Percentiles rank a stretch among this genome's conserved stretches.
These are phyloP conservation scores for Salvia miltiorrhiza DNA, from an alignment of 257 asterid species.

Conservation along the genomic window DNA sequence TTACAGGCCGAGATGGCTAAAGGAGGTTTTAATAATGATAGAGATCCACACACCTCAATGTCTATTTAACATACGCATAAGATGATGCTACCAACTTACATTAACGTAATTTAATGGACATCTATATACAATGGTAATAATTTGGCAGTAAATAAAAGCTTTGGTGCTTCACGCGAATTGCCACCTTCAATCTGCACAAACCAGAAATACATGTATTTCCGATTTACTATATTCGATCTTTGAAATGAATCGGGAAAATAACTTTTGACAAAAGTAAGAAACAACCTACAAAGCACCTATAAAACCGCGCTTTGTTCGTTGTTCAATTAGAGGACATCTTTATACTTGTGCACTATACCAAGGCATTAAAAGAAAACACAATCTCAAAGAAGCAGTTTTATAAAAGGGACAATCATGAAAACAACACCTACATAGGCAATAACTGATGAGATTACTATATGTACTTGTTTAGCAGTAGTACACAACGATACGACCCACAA, in stretches of 20 bases:
- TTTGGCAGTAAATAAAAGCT: background rate
- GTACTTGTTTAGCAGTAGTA: background rate
- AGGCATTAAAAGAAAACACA: background rate
- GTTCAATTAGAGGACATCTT: background rate
- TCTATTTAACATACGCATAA: background rate
- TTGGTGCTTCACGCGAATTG: background rate
- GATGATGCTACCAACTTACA: background rate
- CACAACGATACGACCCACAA: background rate
- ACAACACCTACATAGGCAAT: background rate
- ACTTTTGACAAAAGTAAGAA: background rate
- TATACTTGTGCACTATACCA: background rate
- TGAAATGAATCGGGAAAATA: background rate
- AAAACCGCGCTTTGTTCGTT: background rate
- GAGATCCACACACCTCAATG: background rate
- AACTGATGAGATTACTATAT: background rate
- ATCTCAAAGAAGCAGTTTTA: background rate
- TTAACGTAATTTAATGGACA: background rate
- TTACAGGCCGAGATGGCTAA: too few relatives aligned
- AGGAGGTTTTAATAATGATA: too few relatives aligned
- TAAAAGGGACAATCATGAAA: background rate
- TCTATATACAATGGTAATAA: background rate
- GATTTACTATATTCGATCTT: too few relatives aligned
- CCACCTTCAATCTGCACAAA: slow-evolving; percentile 10
- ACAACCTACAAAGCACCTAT: background rate
- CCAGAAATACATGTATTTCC: too few relatives aligned